Conservation (phyloP, 495 filamentous ascomycete genomes). For the Chaetomium cochliodes region DNA sequence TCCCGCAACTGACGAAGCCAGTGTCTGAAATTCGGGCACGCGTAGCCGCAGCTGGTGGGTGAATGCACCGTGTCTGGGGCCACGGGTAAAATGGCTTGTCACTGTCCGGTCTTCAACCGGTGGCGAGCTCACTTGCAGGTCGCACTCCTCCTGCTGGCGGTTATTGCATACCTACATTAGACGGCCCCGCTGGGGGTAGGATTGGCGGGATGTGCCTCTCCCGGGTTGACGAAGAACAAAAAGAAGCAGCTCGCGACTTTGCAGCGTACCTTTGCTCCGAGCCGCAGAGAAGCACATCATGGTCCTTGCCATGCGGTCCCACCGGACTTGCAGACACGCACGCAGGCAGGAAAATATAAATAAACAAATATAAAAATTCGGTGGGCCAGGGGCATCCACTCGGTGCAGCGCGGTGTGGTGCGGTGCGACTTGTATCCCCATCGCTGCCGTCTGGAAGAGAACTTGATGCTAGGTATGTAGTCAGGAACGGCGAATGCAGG, state of each 20-base stretch:
- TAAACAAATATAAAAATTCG: constrained; percentile 1
- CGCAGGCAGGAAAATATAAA: background rate
- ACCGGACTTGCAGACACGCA: background rate
- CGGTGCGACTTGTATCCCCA: constrained; percentile 4
- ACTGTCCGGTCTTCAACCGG: constrained; percentile 30
- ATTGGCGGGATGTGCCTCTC: constrained; percentile 17
- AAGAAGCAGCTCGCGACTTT: constrained; percentile 6
- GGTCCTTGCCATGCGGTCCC: constrained; percentile 2
- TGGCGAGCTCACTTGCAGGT: constrained; percentile 29
- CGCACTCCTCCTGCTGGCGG: constrained; percentile 17
- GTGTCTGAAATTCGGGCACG: constrained; percentile 35
- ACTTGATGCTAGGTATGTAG: constrained; percentile 16
- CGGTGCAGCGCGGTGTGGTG: constrained; percentile 3
- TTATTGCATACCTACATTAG: constrained; percentile 20
- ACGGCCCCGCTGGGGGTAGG: constrained; percentile 10
- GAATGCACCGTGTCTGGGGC: constrained; percentile 39
- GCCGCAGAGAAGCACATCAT: constrained; percentile 13
- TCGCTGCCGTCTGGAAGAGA: constrained; percentile 3
- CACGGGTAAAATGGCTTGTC: constrained; percentile 39
- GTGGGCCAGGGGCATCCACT: background rate
- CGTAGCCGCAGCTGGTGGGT: constrained; percentile 39
- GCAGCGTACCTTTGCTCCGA: background rate
- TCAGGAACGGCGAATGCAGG: constrained; percentile 24
- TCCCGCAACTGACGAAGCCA: constrained; percentile 20
- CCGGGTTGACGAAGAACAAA: constrained; percentile 5